Evolutionary conservation across 2,329 filamentous ascomycete species (phyloP), one percentile per base, ranked within the genome.

Genomic region (Leptographium procerum): DNA sequence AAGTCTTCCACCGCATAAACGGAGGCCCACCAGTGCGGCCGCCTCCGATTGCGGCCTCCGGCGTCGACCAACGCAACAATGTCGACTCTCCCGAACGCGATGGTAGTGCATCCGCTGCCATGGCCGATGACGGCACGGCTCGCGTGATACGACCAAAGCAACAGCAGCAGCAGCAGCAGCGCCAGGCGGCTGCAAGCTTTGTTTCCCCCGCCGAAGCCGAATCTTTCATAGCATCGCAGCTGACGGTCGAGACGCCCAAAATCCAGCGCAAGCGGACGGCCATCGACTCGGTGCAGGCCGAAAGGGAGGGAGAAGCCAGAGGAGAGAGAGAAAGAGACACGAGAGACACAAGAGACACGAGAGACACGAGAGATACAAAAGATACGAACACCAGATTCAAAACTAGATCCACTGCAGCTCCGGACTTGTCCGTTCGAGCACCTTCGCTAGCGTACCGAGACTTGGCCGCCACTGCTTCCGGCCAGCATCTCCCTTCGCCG

Each of bases 381-480:
- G 70, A 58, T 65, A n/a, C n/a, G n/a, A n/a, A n/a, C n/a, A n/a
- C n/a, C n/a, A n/a, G n/a, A n/a, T n/a, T 24, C 7, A 14, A 34
- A 24, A 33, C 57, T 7, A 52, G 26, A 81, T 87, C 88, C 83
- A 94, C 91, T 88, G 87, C 91, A 82, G 91, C 92, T 96, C 91
- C 90, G 89, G 91, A 87, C 62, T 77, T 83, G 79, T 83, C 90
- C 88, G 91, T 96, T 81, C 83, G 89, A 96, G 91, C 91, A 89
- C 89, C 88, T 74, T 74, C 75, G 83, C 84, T 84, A 84, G 84
- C 80, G 83, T 84, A 71, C 71, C 77, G 70, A 77, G 78, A 71
- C 82, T 81, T 50, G 47, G 47, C 75, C 81, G 79, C 70, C 74
- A 72, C 64, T 73, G 72, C 64, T 71, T 68, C 59, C 59, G 77